phyloP scores from a whole-genome alignment of 2,329 filamentous ascomycete genomes.

The Aspergillus oerlinghausenensis region DNA sequence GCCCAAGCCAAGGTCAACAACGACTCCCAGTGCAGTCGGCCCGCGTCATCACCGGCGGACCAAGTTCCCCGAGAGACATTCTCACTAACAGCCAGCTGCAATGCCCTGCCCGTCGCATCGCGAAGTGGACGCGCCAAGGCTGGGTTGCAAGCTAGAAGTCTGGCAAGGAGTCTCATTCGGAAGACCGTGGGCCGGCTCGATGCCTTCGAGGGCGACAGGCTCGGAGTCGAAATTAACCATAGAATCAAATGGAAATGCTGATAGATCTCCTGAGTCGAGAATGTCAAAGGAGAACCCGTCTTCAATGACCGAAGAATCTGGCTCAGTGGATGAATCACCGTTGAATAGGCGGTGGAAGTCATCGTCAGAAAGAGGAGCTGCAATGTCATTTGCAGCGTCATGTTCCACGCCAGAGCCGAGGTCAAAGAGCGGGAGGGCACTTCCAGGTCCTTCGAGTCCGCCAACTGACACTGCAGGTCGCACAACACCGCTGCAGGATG shows the following conservation, averaged over 20 bases:
- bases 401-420: constrained; percentile 33
- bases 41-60: constrained; percentile 27
- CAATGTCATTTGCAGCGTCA: constrained; percentile 56
- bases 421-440: constrained; percentile 40
- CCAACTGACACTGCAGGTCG: constrained; percentile 99
- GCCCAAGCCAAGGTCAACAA: constrained; percentile 44
- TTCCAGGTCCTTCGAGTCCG: constrained; percentile 50
- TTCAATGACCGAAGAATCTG: constrained; percentile 74
- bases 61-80: constrained; percentile 31
- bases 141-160: constrained; percentile 50
- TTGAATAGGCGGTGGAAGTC: constrained; percentile 57
- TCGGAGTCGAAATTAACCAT: constrained; percentile 53
- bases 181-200: constrained; percentile 45
- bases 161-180: constrained; percentile 47
- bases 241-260: constrained; percentile 51
- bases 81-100: constrained; percentile 48
- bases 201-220: constrained; percentile 40
- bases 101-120: constrained; percentile 51
- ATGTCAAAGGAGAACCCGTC: constrained; percentile 70
- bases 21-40: constrained; percentile 39
- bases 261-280: constrained; percentile 48
- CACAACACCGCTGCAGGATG: constrained; percentile 99
- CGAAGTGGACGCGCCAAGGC: constrained; percentile 51
- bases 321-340: constrained; percentile 63
- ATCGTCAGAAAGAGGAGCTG: constrained; percentile 65